Conservation (phyloP, 495 filamentous ascomycete genomes). For the Thermothielavioides terrestris region DNA sequence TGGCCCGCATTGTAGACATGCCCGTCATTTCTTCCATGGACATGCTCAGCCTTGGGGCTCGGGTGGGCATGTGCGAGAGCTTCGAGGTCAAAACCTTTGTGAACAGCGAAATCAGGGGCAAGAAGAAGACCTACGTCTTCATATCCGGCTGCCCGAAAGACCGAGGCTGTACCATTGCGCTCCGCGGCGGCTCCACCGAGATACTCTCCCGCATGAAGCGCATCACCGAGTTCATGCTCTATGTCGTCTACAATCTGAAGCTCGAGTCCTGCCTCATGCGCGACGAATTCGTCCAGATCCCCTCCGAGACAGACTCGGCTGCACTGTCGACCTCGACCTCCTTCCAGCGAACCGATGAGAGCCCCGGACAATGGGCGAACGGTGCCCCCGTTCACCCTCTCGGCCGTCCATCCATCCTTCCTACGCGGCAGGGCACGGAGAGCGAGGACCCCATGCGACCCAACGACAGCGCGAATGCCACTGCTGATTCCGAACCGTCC, state of each 20-base stretch:
- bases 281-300: constrained; percentile 87
- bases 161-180: constrained; percentile 90
- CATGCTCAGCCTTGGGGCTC: constrained; percentile 76
- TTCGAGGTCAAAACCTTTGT: constrained; percentile 96
- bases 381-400: background rate
- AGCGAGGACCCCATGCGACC: constrained; percentile 12
- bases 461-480: background rate
- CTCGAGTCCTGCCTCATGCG: constrained; percentile 93
- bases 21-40: constrained; percentile 92
- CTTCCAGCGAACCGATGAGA: constrained; percentile 22
- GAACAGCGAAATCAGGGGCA: constrained; percentile 57
- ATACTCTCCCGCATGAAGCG: constrained; percentile 72
- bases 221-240: constrained; percentile 98
- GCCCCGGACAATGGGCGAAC: background rate
- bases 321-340: constrained; percentile 8
- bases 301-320: constrained; percentile 44
- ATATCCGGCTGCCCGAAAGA: constrained; percentile 87
- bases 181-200: constrained; percentile 69
- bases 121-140: constrained; percentile 92
- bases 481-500: constrained; percentile 1
- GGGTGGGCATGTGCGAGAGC: constrained; percentile 67
- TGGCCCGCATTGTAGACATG: constrained; percentile 83
- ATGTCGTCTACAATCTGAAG: constrained; percentile 95
- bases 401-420: constrained; percentile 9
- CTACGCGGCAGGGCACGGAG: constrained; percentile 21